These are phyloP conservation scores for Penicillium pulvis DNA, from an alignment of 495 filamentous ascomycete genomes.

Conservation along the genomic window DNA sequence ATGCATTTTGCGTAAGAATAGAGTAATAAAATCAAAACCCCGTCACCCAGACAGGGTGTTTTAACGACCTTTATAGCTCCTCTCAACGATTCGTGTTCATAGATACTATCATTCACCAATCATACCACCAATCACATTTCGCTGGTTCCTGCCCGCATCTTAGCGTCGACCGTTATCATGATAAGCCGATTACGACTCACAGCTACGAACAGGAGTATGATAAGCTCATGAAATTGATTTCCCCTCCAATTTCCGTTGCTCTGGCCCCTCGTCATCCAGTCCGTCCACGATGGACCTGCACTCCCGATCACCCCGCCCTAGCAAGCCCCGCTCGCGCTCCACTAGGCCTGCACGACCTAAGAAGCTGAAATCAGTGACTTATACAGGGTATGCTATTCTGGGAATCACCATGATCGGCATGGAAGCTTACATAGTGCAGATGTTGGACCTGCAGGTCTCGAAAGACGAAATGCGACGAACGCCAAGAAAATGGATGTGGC, in stretches of 20 bases:
- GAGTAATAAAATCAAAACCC: not conserved
- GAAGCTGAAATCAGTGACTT: conserved; percentile 12
- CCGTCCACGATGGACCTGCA: not conserved
- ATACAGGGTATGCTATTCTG: conserved; percentile 4
- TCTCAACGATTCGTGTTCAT: not conserved
- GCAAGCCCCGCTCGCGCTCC: not conserved
- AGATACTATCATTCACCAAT: not conserved
- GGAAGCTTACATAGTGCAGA: not conserved
- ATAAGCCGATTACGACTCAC: conserved; percentile 1
- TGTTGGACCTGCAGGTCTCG: conserved; percentile 18
- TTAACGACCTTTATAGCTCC: not conserved
- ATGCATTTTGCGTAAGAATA: not conserved
- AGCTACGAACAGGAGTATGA: not conserved
- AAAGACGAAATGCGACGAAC: conserved; percentile 18
- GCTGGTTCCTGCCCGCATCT: not conserved
- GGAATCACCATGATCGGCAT: not conserved
- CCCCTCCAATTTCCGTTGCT: not conserved
- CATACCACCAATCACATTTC: not conserved
- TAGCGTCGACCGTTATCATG: not conserved
- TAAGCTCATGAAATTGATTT: not conserved
- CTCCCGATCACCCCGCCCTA: not conserved
- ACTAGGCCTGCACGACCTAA: not conserved
- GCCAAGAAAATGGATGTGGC: conserved; percentile 10
- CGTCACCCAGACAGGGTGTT: too few relatives aligned
- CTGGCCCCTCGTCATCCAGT: not conserved